phyloP scores from a whole-genome alignment of 2,329 filamentous ascomycete genomes.

The Taxawa tesnikishii region DNA sequence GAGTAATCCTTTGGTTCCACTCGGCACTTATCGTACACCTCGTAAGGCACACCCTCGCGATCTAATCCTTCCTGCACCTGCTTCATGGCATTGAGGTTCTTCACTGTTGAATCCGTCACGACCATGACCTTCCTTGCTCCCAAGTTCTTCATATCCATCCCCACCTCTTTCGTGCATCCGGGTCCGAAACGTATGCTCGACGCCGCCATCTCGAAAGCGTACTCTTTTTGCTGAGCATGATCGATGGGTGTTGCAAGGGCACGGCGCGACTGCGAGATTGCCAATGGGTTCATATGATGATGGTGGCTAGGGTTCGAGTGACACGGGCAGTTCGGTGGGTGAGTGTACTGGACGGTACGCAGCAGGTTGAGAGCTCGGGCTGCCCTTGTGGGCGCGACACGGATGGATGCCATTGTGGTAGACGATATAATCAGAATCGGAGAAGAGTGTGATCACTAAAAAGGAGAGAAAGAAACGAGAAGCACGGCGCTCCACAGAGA shows the following conservation, averaged over 20 bases:
- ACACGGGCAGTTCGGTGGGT: constrained; percentile 80
- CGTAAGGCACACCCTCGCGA: constrained; percentile 65
- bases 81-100: constrained; percentile 76
- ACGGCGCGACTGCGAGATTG: constrained; percentile 43
- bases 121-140: constrained; percentile 78
- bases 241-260: constrained; percentile 68
- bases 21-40: constrained; percentile 67
- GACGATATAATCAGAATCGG: no score
- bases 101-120: constrained; percentile 76
- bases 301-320: constrained; percentile 80
- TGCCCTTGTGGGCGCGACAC: constrained; percentile 32
- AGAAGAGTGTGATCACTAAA: no score
- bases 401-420: constrained; percentile 21
- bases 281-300: constrained; percentile 36
- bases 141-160: constrained; percentile 95
- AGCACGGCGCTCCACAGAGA: no score
- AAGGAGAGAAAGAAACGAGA: no score
- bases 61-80: constrained; percentile 73
- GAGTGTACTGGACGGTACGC: constrained; percentile 80
- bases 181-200: constrained; percentile 90
- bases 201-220: constrained; percentile 97
- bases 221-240: constrained; percentile 68
- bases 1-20: constrained; percentile 93
- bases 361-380: constrained; percentile 60
- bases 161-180: constrained; percentile 87